These are phyloP conservation scores for Geranium brycei DNA, from an alignment of 345 rosid genomes.

Conservation along the genomic window DNA sequence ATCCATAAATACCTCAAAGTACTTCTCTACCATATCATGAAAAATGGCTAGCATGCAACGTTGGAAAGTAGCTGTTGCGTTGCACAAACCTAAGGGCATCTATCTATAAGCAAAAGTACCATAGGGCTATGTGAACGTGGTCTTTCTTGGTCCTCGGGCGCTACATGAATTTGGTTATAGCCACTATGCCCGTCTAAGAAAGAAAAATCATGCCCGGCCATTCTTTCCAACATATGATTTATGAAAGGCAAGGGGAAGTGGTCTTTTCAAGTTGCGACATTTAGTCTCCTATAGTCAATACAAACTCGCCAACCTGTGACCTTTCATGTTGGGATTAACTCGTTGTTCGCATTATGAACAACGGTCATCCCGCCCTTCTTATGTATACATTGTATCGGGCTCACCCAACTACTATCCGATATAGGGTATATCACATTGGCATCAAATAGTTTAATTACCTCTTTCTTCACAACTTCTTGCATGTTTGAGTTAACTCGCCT, in stretches of 20 bases:
- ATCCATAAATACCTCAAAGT: not conserved
- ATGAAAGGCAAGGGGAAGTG: not conserved
- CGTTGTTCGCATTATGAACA: not conserved
- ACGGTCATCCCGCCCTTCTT: not conserved
- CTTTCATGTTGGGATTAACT: not conserved
- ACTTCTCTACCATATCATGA: no score
- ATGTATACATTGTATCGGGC: not conserved
- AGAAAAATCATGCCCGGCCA: not conserved
- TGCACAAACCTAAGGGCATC: not conserved
- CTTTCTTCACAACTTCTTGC: not conserved
- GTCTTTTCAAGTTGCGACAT: not conserved
- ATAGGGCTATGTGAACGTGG: not conserved
- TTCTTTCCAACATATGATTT: not conserved
- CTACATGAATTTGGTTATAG: not conserved
- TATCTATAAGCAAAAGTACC: not conserved
- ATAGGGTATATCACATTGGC: not conserved
- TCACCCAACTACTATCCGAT: not conserved
- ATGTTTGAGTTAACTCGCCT: not conserved
- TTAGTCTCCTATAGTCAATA: not conserved
- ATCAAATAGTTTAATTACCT: not conserved
- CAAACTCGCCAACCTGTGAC: not conserved
- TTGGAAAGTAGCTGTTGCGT: not conserved
- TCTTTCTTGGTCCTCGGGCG: constrained; percentile 1
- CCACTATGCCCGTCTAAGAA: not conserved
- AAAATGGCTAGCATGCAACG: no score